Evolutionary conservation across 2,329 filamentous ascomycete genomes (phyloP).

Genomic region (Dothistroma pini): DNA sequence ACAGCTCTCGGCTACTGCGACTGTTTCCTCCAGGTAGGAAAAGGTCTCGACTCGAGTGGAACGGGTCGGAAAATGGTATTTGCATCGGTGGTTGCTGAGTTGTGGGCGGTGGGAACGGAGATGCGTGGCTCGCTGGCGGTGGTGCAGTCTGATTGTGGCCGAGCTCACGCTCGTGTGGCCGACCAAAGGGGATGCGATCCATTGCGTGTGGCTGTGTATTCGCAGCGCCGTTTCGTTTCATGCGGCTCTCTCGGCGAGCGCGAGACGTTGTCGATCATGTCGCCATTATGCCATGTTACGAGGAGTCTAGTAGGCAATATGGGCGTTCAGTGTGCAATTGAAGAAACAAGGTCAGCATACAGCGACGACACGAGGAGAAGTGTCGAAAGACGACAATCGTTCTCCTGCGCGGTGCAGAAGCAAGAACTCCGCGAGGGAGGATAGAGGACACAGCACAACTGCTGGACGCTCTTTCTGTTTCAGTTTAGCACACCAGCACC

Average conservation of each 20-base stretch:
- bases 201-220: constrained; percentile 8
- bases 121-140: constrained; percentile 36
- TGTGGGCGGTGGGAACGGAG: constrained; percentile 30
- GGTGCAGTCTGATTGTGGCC: constrained; percentile 27
- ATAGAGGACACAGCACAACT: not conserved
- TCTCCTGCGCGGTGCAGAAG: not conserved
- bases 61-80: constrained; percentile 47
- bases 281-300: not conserved
- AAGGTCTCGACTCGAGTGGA: constrained; percentile 43
- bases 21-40: constrained; percentile 42
- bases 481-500: not conserved
- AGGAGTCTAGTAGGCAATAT: not conserved
- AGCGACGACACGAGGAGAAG: not conserved
- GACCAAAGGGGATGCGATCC: constrained; percentile 34
- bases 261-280: not conserved
- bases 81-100: constrained; percentile 42
- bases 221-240: not conserved
- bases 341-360: not conserved
- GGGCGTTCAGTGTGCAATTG: not conserved
- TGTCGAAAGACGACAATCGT: not conserved
- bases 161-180: constrained; percentile 40
- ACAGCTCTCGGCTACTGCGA: constrained; percentile 40
- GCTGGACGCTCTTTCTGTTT: not conserved
- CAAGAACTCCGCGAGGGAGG: not conserved
- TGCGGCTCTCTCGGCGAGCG: not conserved